These are phyloP conservation scores for Paecilomyces variotii DNA, from an alignment of 2,329 filamentous ascomycete species.

Conservation along the genomic window DNA sequence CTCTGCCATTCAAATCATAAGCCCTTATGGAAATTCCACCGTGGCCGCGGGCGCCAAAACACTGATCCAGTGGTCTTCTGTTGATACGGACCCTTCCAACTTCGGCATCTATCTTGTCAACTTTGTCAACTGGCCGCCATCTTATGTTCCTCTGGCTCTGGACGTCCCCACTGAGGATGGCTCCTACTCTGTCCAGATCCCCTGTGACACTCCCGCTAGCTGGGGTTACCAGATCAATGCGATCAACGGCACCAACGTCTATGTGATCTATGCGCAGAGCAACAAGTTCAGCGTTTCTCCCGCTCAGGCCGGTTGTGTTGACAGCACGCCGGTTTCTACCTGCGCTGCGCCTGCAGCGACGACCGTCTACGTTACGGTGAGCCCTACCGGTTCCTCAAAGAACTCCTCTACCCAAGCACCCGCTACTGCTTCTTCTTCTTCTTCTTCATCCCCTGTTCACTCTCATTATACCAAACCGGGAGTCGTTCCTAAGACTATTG, in stretches of 20 bases:
- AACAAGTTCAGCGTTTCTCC: slow-evolving; percentile 28
- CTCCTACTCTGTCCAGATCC: slow-evolving; percentile 27
- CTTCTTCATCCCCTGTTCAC: slow-evolving; percentile 2
- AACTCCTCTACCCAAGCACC: slow-evolving; percentile 6
- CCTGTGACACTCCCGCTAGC: slow-evolving; percentile 28
- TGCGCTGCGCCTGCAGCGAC: slow-evolving; percentile 9
- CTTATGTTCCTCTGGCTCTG: slow-evolving; percentile 29
- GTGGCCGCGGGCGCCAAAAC: background rate
- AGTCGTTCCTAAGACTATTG: slow-evolving; percentile 18
- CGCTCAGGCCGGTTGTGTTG: slow-evolving; percentile 18
- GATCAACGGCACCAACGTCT: slow-evolving; percentile 41
- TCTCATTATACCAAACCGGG: slow-evolving; percentile 11
- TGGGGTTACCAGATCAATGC: slow-evolving; percentile 39
- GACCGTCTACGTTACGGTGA: slow-evolving; percentile 15
- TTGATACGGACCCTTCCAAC: slow-evolving; percentile 33
- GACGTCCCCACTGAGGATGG: slow-evolving; percentile 26
- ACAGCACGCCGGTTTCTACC: slow-evolving; percentile 10
- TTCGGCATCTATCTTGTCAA: slow-evolving; percentile 40
- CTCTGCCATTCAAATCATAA: background rate
- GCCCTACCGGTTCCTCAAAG: slow-evolving; percentile 10
- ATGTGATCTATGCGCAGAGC: slow-evolving; percentile 38
- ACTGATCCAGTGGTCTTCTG: slow-evolving; percentile 28
- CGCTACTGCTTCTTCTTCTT: slow-evolving; percentile 5
- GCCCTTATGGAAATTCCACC: background rate
- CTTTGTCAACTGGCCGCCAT: slow-evolving; percentile 39